Base-by-base conservation (phyloP, 371 early-diverging fungal genomes). In the Parasitella parasitica region DNA sequence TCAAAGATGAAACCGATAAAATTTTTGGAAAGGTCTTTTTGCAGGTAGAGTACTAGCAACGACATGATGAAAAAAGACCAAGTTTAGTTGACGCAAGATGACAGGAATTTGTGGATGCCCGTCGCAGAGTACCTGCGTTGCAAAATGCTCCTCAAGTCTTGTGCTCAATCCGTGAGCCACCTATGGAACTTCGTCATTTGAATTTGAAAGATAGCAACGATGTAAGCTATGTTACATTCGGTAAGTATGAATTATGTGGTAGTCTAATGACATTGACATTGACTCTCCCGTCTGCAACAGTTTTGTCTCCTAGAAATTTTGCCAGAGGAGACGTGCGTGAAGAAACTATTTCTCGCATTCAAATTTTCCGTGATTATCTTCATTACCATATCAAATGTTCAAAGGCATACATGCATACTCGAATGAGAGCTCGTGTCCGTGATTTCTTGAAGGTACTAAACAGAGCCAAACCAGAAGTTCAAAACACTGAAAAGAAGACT, bases 361-460 rank as follows among this genome's bases (percentile, higher is more conserved):
- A 95, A 78, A 86, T 94, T 58, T 97, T 97, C 91, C 88, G 99
- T 43, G 96, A 97, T 81, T 98, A 97, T 79, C 86, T 98, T 57
- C 99, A 98, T 70, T 98, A 96, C 74, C 99, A 98, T 71, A 97
- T 98, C 81, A 98, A 98, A 81, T 95, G 96, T 63, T 93, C 94
- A 57, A 98, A 98, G 84, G 96, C 98, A 3, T 97, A 97, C 71
- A 94, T 98, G 96, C 98, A 98, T 80, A 95, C 97, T 13, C 90
- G 99, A 52, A 96, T 97, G 97, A 83, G 99, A 59, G 89, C 93
- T 50, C 91, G 96, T 28, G 99, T 98, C 51, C 89, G 91, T 66
- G 93, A 92, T 59, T 97, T 96, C 84, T 80, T 98, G 72, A 97
- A 97, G 88, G 96, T 98, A 5, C 85, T 98, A 59, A 97, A 97